These are phyloP conservation scores for Gamarada debralockiae DNA, from an alignment of 495 filamentous ascomycete species.

Conservation along the genomic window DNA sequence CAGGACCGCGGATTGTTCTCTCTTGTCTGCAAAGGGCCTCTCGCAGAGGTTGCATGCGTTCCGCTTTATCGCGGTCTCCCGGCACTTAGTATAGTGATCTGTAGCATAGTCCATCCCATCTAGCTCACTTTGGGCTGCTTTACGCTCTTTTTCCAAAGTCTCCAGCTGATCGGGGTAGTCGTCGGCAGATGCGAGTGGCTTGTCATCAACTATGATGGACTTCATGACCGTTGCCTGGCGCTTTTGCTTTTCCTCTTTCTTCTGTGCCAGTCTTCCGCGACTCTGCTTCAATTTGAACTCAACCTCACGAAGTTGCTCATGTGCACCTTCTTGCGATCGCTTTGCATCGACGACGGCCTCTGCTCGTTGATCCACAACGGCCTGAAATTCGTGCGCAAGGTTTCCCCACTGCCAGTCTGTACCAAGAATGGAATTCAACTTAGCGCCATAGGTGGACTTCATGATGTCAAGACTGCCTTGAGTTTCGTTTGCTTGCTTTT, in stretches of 20 bases:
- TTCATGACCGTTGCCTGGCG: constrained; percentile 48
- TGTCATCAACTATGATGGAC: constrained; percentile 26
- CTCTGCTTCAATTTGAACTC: constrained; percentile 70
- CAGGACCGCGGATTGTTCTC: constrained; percentile 53
- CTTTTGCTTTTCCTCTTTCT: constrained; percentile 57
- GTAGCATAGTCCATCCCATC: constrained; percentile 57
- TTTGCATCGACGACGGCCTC: constrained; percentile 54
- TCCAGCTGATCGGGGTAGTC: constrained; percentile 38
- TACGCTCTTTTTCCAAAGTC: constrained; percentile 52
- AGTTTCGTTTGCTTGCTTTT: constrained; percentile 69
- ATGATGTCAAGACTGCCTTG: constrained; percentile 72
- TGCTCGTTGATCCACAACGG: constrained; percentile 51
- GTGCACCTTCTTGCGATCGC: constrained; percentile 61
- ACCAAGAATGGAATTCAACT: constrained; percentile 59
- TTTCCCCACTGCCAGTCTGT: constrained; percentile 62
- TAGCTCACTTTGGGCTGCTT: constrained; percentile 57
- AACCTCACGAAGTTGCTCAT: constrained; percentile 70
- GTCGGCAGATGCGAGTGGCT: constrained; percentile 29
- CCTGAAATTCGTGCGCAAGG: constrained; percentile 70
- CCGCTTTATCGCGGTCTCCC: constrained; percentile 51
- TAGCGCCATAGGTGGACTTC: constrained; percentile 65
- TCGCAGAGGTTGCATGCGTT: constrained; percentile 71
- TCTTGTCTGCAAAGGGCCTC: constrained; percentile 55
- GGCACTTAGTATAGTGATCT: constrained; percentile 59
- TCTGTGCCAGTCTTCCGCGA: constrained; percentile 57